Percentiles rank a stretch among this genome's conserved stretches.
These are phyloP conservation scores for Vanrija pseudolonga DNA, from an alignment of 1,284 basidiomycete species.

Conservation along the genomic window DNA sequence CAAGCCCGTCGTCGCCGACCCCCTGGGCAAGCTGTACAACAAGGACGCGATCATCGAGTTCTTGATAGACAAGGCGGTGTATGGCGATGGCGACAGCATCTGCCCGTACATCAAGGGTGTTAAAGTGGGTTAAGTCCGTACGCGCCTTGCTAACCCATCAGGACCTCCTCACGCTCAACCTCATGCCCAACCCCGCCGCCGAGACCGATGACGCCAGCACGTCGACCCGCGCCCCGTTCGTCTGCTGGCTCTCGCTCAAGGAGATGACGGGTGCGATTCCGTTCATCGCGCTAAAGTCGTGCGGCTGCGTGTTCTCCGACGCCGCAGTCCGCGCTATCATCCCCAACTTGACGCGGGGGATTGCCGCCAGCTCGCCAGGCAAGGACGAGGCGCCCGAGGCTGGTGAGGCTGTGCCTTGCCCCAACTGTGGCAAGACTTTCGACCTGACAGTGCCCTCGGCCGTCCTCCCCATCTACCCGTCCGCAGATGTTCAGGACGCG, in stretches of 20 bases:
- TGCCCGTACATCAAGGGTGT: conserved; percentile 81
- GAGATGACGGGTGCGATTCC: conserved; percentile 89
- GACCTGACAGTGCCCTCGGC: conserved; percentile 25
- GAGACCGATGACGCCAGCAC: conserved; percentile 37
- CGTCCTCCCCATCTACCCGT: conserved; percentile 44
- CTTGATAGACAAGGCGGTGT: conserved; percentile 69
- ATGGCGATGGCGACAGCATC: conserved; percentile 74
- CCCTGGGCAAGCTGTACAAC: conserved; percentile 87
- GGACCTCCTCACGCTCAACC: conserved; percentile 77
- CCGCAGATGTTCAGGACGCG: conserved; percentile 36
- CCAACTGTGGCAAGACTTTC: conserved; percentile 45
- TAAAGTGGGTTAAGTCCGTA: conserved; percentile 59
- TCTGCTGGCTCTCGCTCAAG: conserved; percentile 82
- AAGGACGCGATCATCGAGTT: conserved; percentile 87
- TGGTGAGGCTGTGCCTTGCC: conserved; percentile 34
- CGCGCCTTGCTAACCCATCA: conserved; percentile 45
- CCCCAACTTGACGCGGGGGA: conserved; percentile 31
- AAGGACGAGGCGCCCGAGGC: conserved; percentile 14
- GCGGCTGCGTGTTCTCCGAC: conserved; percentile 65
- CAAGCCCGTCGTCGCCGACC: conserved; percentile 82
- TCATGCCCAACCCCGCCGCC: conserved; percentile 65
- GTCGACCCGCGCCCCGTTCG: conserved; percentile 62
- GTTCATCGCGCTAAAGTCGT: conserved; percentile 78
- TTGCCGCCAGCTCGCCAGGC: conserved; percentile 7
- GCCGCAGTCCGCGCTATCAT: conserved; percentile 38